These are phyloP conservation scores for Iodosphaeria phyllophila DNA, from an alignment of 2,329 filamentous ascomycete genomes.

Conservation along the genomic window DNA sequence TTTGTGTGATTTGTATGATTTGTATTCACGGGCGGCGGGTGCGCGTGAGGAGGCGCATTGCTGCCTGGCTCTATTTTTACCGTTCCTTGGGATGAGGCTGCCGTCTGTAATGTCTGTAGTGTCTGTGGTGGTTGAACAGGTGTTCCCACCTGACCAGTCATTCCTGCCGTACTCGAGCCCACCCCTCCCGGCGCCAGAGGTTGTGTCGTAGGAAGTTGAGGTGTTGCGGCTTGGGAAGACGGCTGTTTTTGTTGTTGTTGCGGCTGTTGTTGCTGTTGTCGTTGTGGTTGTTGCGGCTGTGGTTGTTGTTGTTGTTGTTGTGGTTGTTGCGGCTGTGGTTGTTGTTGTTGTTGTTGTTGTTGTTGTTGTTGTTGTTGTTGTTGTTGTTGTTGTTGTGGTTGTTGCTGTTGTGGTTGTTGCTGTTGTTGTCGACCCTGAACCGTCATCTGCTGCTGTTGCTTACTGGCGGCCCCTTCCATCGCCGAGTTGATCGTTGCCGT, in stretches of 20 bases:
- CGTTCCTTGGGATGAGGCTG: slow-evolving; percentile 9
- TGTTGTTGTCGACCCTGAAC: slow-evolving; percentile 5
- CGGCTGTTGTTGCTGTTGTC: too few species aligned
- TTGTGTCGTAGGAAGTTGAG: too few species aligned
- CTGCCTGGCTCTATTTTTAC: slow-evolving; percentile 19
- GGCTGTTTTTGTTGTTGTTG: too few species aligned
- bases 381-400: slow-evolving; percentile 5
- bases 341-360: slow-evolving; percentile 8
- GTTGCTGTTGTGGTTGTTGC: slow-evolving; percentile 6
- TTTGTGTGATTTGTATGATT: too few species aligned
- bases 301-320: too few species aligned
- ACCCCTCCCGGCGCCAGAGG: too few species aligned
- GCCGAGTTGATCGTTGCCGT: slow-evolving; percentile 14
- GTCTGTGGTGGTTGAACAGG: too few species aligned
- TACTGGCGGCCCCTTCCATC: slow-evolving; percentile 14
- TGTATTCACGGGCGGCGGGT: slow-evolving; percentile 28
- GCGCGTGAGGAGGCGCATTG: slow-evolving; percentile 11
- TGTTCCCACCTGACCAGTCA: too few species aligned
- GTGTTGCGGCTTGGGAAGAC: too few species aligned
- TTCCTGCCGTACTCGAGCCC: too few species aligned
- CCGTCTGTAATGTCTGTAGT: slow-evolving; percentile 6
- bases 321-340: slow-evolving; percentile 10
- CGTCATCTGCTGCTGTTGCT: slow-evolving; percentile 9
- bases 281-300: too few species aligned
- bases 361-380: slow-evolving; percentile 10